Conservation (phyloP, 2,329 filamentous ascomycete genomes). For the Fusarium armeniacum region DNA sequence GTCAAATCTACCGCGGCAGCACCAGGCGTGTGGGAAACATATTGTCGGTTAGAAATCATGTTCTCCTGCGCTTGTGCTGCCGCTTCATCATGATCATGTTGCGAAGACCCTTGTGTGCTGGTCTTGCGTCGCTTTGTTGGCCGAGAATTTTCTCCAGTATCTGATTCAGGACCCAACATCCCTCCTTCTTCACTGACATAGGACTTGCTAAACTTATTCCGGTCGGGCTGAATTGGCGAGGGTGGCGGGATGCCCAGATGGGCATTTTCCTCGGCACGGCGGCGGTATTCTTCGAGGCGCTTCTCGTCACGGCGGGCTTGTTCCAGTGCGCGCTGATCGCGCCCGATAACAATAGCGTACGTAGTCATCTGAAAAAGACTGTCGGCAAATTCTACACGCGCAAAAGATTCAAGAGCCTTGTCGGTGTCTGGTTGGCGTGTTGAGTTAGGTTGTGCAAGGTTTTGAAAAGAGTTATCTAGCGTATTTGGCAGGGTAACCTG, state of each 20-base stretch:
- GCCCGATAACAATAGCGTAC: constrained; percentile 78
- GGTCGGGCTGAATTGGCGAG: constrained; percentile 64
- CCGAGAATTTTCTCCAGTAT: constrained; percentile 65
- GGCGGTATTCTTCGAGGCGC: constrained; percentile 61
- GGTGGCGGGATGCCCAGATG: constrained; percentile 65
- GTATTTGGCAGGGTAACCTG: constrained; percentile 61
- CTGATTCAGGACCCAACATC: constrained; percentile 74
- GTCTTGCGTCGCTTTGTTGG: constrained; percentile 64
- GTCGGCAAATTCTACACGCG: constrained; percentile 77
- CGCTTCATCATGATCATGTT: constrained; percentile 60
- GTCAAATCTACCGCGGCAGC: constrained; percentile 72
- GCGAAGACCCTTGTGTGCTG: constrained; percentile 60
- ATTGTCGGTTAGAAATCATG: constrained; percentile 70
- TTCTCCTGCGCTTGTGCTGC: constrained; percentile 56
- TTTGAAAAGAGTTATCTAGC: constrained; percentile 52
- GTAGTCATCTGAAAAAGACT: constrained; percentile 85
- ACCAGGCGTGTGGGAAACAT: constrained; percentile 71
- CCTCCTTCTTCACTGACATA: constrained; percentile 79
- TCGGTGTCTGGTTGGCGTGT: constrained; percentile 54
- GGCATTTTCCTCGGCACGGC: constrained; percentile 62
- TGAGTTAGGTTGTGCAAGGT: constrained; percentile 51
- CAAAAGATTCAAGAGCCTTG: constrained; percentile 68
- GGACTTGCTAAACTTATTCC: constrained; percentile 71
- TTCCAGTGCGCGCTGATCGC: constrained; percentile 73
- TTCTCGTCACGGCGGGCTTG: constrained; percentile 68